Evolutionary conservation across 1,284 basidiomycete species (phyloP).

Genomic region (Sporisorium sorghi): DNA sequence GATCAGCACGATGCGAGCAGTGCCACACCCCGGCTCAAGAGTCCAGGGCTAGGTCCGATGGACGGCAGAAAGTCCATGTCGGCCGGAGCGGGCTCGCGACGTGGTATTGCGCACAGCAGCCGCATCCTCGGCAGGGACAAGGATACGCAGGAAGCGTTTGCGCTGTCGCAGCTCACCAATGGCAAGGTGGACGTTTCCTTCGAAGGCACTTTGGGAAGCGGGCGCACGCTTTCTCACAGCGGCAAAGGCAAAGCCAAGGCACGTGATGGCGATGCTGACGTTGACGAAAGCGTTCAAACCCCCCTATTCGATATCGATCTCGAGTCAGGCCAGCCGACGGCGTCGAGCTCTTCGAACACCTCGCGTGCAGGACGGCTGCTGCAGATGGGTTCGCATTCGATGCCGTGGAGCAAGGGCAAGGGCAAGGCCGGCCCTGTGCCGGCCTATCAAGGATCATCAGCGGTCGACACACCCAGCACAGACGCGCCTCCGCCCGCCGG

Average conservation of each 20-base stretch:
- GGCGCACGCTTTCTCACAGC: background rate
- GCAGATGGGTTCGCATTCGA: slow-evolving; percentile 19
- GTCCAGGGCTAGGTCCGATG: background rate
- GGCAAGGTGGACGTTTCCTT: slow-evolving; percentile 52
- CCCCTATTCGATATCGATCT: slow-evolving; percentile 44
- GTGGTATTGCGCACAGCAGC: slow-evolving; percentile 46
- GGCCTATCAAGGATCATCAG: background rate
- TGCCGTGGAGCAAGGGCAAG: slow-evolving; percentile 28
- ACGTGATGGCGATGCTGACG: slow-evolving; percentile 8
- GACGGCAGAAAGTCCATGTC: slow-evolving; percentile 29
- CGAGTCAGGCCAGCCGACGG: slow-evolving; percentile 15
- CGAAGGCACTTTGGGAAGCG: slow-evolving; percentile 25
- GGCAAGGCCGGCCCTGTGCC: background rate
- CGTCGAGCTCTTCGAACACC: background rate
- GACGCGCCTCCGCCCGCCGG: background rate
- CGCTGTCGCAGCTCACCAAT: slow-evolving; percentile 31
- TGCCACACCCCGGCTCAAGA: background rate
- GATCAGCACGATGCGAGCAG: background rate
- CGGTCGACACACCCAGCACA: background rate
- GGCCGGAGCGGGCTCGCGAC: slow-evolving; percentile 25
- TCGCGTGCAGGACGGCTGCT: slow-evolving; percentile 24
- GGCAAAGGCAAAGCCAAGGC: slow-evolving; percentile 32
- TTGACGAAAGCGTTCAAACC: background rate
- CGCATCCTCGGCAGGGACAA: slow-evolving; percentile 33
- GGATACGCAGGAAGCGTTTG: slow-evolving; percentile 22